phyloP scores from a whole-genome alignment of 495 filamentous ascomycete species.

The Penicillium chermesinum region DNA sequence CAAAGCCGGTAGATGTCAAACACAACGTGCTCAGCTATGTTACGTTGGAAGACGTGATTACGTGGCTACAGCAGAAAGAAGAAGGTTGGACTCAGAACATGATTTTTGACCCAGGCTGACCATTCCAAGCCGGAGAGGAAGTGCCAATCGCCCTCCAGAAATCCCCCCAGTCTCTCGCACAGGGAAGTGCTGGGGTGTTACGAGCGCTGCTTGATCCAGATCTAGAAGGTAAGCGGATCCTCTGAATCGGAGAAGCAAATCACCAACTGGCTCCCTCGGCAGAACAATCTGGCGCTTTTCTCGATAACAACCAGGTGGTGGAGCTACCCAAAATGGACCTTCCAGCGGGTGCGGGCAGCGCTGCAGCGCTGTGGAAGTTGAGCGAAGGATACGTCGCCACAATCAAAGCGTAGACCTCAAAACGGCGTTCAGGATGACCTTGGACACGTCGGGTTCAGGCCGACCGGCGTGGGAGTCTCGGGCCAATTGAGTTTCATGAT shows the following conservation, averaged over 20 bases:
- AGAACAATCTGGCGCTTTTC: conserved; percentile 25
- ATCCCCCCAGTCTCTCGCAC: conserved; percentile 16
- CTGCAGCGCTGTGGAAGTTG: conserved; percentile 41
- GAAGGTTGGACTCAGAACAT: conserved; percentile 7
- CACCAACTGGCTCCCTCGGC: not conserved
- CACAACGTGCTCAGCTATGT: conserved; percentile 16
- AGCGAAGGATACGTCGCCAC: conserved; percentile 45
- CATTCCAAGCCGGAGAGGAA: conserved; percentile 13
- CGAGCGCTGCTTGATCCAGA: conserved; percentile 22
- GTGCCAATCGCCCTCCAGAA: conserved; percentile 20
- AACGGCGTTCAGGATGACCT: too few relatives aligned
- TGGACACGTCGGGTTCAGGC: too few relatives aligned
- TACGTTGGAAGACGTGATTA: conserved; percentile 13
- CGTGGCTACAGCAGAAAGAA: conserved; percentile 21
- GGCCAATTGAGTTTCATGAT: conserved; percentile 4
- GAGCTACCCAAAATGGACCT: conserved; percentile 22
- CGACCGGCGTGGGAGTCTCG: not conserved
- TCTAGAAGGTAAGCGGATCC: conserved; percentile 12
- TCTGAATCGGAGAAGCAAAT: conserved; percentile 6
- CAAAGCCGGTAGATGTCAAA: conserved; percentile 14
- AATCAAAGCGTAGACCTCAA: not conserved
- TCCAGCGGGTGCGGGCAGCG: conserved; percentile 30
- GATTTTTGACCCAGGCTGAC: not conserved
- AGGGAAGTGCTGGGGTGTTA: conserved; percentile 18
- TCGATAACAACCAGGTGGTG: conserved; percentile 29